Base-by-base conservation (phyloP, 2,329 filamentous ascomycete species). In the Phialophora macrospora region DNA sequence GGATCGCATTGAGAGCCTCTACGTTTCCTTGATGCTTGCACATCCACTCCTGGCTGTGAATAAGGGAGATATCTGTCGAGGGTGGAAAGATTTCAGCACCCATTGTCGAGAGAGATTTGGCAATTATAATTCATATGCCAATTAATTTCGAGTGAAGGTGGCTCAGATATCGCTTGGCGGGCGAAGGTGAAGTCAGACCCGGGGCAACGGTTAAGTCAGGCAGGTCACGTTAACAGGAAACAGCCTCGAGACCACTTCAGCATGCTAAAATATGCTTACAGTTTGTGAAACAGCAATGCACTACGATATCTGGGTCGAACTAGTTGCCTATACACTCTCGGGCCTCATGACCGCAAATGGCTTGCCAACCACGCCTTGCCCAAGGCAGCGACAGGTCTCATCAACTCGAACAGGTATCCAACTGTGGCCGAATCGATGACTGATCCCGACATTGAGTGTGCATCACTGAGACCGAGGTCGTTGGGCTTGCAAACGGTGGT, bases 11-110 rank as follows among this genome's bases (percentile, higher is more conserved):
- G 26, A 55, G 52, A 55, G 52, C 52, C 52, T 55, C 52, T 55
- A 34, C 52, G 52, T 55, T 55, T 55, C 52, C 9, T 30, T 55
- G 52, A 55, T 30, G 52, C 52, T 32, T 55, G 28, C 22, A 28
- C 28, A 55, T 55, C 52, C 52, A 55, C 52, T 55, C 52, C 52
- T 55, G 52, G 52, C 52, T 55, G 52, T 17, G 52, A 55, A 55
- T 55, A 30, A 55, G 52, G 52, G 52, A 55, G 52, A 55, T 55
- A 12, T 55, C 28, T n/a, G 52, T 32, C 28, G 52, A 55, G 52
- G 52, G 12, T 55, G 24, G 52, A 55, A n/a, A n/a, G 52, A n/a
- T 55, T 55, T 7, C 28, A 20, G 26, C 52, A 20, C 52, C 28
- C 24, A 55, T 55, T 55, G 52, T 55, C 28, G 52, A 8, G 7